These are phyloP conservation scores for Dissoconium aciculare DNA, from an alignment of 2,329 filamentous ascomycete species.

Conservation along the genomic window DNA sequence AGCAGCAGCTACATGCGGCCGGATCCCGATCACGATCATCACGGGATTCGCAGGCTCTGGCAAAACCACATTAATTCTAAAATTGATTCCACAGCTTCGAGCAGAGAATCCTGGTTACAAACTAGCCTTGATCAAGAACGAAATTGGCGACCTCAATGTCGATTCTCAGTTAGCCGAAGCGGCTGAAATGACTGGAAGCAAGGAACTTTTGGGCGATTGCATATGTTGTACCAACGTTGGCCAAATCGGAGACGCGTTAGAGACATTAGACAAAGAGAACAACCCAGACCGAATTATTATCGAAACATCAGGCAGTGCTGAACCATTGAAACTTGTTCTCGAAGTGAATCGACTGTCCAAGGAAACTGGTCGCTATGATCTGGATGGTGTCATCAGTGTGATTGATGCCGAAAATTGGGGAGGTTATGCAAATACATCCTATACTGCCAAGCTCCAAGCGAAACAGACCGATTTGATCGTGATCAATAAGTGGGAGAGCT, in stretches of 20 bases:
- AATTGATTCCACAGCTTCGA: slow-evolving; percentile 79
- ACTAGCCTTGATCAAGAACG: slow-evolving; percentile 91
- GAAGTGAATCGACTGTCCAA: slow-evolving; percentile 68
- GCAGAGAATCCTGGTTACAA: slow-evolving; percentile 78
- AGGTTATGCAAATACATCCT: slow-evolving; percentile 81
- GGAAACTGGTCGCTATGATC: slow-evolving; percentile 53
- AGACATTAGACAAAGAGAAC: slow-evolving; percentile 49
- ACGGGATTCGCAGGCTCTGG: slow-evolving; percentile 93
- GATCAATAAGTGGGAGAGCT: slow-evolving; percentile 82
- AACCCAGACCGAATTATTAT: slow-evolving; percentile 75
- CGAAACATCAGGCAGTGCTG: slow-evolving; percentile 76
- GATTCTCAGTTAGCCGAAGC: slow-evolving; percentile 82
- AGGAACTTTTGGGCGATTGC: slow-evolving; percentile 88
- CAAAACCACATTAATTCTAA: slow-evolving; percentile 90
- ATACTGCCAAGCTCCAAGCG: slow-evolving; percentile 77
- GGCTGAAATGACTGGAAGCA: slow-evolving; percentile 71
- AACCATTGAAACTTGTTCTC: slow-evolving; percentile 74
- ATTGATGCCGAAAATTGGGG: slow-evolving; percentile 92
- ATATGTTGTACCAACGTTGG: slow-evolving; percentile 99
- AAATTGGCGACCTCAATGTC: slow-evolving; percentile 88
- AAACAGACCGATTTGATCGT: slow-evolving; percentile 80
- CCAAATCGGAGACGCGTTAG: slow-evolving; percentile 66
- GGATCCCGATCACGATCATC: slow-evolving; percentile 79
- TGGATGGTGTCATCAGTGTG: slow-evolving; percentile 80
- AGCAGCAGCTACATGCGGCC: too few species aligned